Percentiles rank a stretch among this genome's conserved stretches.
These are phyloP conservation scores for Colletotrichum limetticola DNA, from an alignment of 2,329 filamentous ascomycete genomes.

Conservation along the genomic window DNA sequence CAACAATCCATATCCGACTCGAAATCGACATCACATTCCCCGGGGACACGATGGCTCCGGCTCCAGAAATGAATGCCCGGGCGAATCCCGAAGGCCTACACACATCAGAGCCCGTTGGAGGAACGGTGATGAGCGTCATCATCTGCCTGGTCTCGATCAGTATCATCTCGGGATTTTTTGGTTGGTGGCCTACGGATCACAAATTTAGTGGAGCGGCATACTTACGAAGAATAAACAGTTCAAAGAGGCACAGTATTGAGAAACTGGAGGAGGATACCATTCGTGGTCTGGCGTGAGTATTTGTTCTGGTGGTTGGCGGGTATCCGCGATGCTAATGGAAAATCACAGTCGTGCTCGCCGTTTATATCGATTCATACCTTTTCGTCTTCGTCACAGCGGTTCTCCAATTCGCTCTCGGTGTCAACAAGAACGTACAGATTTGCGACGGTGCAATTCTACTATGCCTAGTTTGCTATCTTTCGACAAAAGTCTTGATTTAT, in stretches of 20 bases:
- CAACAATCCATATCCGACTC: slow-evolving; percentile 1
- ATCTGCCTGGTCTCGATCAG: slow-evolving; percentile 47
- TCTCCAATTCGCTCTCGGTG: slow-evolving; percentile 65
- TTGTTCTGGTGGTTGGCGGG: not conserved
- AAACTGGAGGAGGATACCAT: slow-evolving; percentile 52
- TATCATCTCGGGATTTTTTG: slow-evolving; percentile 49
- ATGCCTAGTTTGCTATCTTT: slow-evolving; percentile 71
- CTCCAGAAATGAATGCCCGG: not conserved
- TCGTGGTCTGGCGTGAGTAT: slow-evolving; percentile 54
- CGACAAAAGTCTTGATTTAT: slow-evolving; percentile 74
- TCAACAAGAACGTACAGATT: slow-evolving; percentile 60
- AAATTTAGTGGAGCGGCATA: not conserved
- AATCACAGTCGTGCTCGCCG: slow-evolving; percentile 64
- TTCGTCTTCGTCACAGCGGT: slow-evolving; percentile 69
- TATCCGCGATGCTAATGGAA: not conserved
- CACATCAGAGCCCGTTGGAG: slow-evolving; percentile 44
- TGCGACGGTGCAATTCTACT: slow-evolving; percentile 70
- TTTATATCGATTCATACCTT: slow-evolving; percentile 69
- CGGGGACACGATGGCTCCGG: slow-evolving; percentile 29
- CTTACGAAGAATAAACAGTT: slow-evolving; percentile 41
- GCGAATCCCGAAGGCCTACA: slow-evolving; percentile 19
- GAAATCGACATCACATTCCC: not conserved
- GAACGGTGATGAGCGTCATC: slow-evolving; percentile 48
- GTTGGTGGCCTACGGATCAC: slow-evolving; percentile 40
- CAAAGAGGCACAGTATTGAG: slow-evolving; percentile 50